Evolutionary conservation across 2,329 filamentous ascomycete genomes (phyloP).

Genomic region (Geosmithia putterillii): DNA sequence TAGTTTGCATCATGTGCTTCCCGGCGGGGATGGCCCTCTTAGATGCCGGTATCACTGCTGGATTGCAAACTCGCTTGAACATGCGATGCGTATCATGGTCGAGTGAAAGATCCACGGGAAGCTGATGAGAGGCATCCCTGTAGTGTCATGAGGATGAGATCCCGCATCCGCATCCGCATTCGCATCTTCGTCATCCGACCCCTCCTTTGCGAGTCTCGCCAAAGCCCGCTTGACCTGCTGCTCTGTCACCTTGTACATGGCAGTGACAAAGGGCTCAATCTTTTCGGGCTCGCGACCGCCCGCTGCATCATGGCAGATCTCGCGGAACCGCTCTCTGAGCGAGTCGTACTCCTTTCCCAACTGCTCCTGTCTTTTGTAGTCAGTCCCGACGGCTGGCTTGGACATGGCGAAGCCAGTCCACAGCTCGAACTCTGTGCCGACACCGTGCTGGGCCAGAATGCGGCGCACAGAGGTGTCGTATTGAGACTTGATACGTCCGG

Average conservation of each 20-base stretch:
- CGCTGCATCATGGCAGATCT: slow-evolving; percentile 51
- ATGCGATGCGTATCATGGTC: slow-evolving; percentile 28
- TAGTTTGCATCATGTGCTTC: too few relatives aligned
- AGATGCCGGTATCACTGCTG: too few relatives aligned
- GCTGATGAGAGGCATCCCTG: slow-evolving; percentile 68
- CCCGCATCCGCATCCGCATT: neutral
- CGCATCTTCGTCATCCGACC: slow-evolving; percentile 10
- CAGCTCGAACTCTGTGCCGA: slow-evolving; percentile 81
- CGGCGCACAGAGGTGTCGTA: slow-evolving; percentile 71
- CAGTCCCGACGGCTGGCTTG: slow-evolving; percentile 57
- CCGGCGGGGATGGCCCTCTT: too few relatives aligned
- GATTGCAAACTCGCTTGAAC: neutral
- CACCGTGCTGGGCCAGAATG: slow-evolving; percentile 74
- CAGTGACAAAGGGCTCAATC: slow-evolving; percentile 63
- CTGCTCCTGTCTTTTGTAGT: slow-evolving; percentile 82
- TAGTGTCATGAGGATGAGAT: slow-evolving; percentile 9
- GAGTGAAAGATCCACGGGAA: slow-evolving; percentile 86
- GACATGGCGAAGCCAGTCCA: slow-evolving; percentile 77
- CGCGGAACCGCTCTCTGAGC: slow-evolving; percentile 58
- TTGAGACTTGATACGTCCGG: slow-evolving; percentile 54
- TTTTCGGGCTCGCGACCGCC: slow-evolving; percentile 44
- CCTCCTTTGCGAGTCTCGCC: slow-evolving; percentile 21
- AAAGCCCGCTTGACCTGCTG: slow-evolving; percentile 53
- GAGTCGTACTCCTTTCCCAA: slow-evolving; percentile 55
- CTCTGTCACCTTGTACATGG: slow-evolving; percentile 78